Evolutionary conservation across 1,139 yeast genomes (phyloP).

Genomic region (Candida sp.): DNA sequence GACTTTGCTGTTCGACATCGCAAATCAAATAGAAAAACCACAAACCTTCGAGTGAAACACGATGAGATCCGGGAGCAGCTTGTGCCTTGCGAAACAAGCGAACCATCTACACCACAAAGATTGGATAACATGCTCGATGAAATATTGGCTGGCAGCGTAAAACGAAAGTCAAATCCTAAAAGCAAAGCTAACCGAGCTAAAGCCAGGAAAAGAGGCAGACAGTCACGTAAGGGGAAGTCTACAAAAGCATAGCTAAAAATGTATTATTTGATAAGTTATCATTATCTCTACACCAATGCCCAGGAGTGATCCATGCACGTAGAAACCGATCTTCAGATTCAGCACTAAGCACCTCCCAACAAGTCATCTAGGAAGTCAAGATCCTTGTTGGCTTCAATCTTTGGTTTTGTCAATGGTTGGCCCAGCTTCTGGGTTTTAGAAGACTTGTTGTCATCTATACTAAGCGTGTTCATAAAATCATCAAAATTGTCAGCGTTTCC

Average conservation of each 20-base stretch:
- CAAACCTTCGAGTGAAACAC: no score
- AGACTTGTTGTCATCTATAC: constrained; percentile 2
- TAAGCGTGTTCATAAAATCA: constrained; percentile 1
- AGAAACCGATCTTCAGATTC: neutral
- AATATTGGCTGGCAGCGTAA: no score
- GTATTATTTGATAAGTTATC: neutral
- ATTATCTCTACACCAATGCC: no score
- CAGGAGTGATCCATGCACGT: no score
- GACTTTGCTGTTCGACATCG: no score
- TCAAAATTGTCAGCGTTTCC: constrained; percentile 1
- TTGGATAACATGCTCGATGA: no score
- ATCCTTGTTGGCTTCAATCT: neutral
- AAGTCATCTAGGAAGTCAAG: constrained; percentile 25
- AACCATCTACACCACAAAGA: no score
- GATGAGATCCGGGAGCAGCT: no score
- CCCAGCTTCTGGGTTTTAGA: neutral
- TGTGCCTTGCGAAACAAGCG: no score
- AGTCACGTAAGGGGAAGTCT: neutral
- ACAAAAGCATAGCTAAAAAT: neutral
- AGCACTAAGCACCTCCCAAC: constrained; percentile 11
- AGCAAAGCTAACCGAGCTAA: constrained; percentile 2
- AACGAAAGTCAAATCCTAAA: neutral
- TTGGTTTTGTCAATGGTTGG: neutral
- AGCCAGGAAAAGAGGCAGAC: constrained; percentile 1
- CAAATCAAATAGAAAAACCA: no score